These are phyloP conservation scores for Gracilaria caudata DNA, from an alignment of 23 red algal genomes.

Conservation along the genomic window DNA sequence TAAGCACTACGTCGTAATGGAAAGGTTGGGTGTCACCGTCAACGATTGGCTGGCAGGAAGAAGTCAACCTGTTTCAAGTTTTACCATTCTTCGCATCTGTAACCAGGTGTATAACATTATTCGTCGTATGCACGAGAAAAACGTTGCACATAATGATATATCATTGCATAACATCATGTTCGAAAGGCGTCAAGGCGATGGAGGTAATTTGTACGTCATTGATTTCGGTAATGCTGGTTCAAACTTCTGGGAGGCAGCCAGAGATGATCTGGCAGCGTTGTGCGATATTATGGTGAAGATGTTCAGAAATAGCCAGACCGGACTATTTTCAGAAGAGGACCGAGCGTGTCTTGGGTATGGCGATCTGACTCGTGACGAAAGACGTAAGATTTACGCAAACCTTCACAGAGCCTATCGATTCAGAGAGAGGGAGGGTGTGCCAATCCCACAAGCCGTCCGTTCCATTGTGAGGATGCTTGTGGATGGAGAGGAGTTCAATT, in stretches of 20 bases:
- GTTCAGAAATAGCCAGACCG: too few relatives aligned
- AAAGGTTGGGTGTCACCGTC: not conserved
- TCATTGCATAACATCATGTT: not conserved
- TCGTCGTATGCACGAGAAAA: conserved; percentile 4
- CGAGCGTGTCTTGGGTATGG: not conserved
- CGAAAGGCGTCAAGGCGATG: not conserved
- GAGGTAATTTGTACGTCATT: not conserved
- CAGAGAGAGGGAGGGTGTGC: not conserved
- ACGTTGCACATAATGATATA: not conserved
- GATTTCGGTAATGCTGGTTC: not conserved
- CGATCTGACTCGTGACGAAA: not conserved
- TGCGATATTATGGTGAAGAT: not conserved
- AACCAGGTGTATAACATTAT: not conserved
- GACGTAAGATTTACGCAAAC: not conserved
- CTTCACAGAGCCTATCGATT: not conserved
- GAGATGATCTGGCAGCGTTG: not conserved
- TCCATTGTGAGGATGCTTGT: not conserved
- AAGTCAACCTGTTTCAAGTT: not conserved
- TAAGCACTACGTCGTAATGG: conserved; percentile 7
- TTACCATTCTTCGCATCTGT: not conserved
- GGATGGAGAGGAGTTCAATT: not conserved
- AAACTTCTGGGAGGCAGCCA: not conserved
- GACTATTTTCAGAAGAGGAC: not conserved
- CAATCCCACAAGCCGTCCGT: not conserved
- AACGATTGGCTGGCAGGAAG: not conserved